These are phyloP conservation scores for Fusarium sp. DNA, from an alignment of 2,329 filamentous ascomycete species.

Conservation along the genomic window DNA sequence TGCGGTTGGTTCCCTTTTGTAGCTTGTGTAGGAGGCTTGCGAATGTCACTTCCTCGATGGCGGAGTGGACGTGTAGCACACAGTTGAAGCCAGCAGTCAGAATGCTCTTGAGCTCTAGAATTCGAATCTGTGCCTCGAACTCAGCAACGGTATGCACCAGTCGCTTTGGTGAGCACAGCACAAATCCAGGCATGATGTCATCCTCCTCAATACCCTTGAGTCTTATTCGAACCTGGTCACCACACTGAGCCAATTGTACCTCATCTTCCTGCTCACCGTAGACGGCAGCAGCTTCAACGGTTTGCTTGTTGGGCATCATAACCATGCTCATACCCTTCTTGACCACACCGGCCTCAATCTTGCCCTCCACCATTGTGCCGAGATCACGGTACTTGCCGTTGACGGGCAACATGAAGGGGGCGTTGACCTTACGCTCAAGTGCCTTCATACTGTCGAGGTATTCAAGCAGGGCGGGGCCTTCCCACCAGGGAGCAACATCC, in stretches of 20 bases:
- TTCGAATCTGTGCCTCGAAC: constrained; percentile 97
- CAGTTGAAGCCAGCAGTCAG: constrained; percentile 97
- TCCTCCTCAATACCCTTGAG: constrained; percentile 97
- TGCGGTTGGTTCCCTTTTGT: constrained; percentile 92
- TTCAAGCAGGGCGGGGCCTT: constrained; percentile 91
- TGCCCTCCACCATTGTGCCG: constrained; percentile 97
- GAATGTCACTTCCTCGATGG: constrained; percentile 97
- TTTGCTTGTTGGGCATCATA: constrained; percentile 96
- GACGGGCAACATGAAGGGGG: constrained; percentile 99
- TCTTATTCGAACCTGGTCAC: constrained; percentile 93
- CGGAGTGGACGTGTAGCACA: constrained; percentile 95
- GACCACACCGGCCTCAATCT: constrained; percentile 93
- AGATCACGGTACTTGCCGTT: constrained; percentile 97
- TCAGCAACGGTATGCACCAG: constrained; percentile 88
- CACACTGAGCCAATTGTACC: constrained; percentile 82
- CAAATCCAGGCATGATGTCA: constrained; percentile 94
- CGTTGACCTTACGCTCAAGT: constrained; percentile 94
- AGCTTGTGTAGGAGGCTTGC: constrained; percentile 89
- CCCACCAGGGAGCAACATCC: constrained; percentile 83
- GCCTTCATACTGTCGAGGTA: constrained; percentile 95
- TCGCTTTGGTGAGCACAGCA: constrained; percentile 93
- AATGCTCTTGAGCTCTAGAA: constrained; percentile 94
- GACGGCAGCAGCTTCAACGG: constrained; percentile 82
- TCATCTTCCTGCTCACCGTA: constrained; percentile 99
- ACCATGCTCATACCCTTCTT: constrained; percentile 88